Base-by-base conservation (phyloP, 208 protist species). In the Trypanosoma conorhini region DNA sequence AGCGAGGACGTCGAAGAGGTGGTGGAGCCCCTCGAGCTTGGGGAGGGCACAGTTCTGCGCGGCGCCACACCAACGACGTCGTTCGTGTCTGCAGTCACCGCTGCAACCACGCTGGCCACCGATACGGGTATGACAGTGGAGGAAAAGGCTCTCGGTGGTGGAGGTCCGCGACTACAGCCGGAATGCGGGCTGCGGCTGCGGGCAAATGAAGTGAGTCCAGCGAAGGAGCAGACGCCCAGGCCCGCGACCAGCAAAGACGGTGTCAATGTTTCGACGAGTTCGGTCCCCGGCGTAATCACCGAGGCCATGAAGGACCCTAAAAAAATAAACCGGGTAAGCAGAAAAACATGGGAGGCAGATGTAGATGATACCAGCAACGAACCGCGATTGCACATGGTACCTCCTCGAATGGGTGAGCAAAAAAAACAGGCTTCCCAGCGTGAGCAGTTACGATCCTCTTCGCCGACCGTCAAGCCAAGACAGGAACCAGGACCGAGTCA, bases 331-430 rank as follows among this genome's bases (percentile, higher is more conserved):
- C 26, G 22, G 30, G 15, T 19, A 30, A 42, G 50, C 46, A 55
- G 30, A 55, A 26, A 15, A 38, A 22, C 21, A 40, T 22, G 7
- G 17, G n/a, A 40, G 33, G 13, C 21, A 3, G 46, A 22, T 33
- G n/a, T 12, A 40, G 61, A 56, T 66, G 61, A 66, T 55, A 5
- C 19, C 48, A 52, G 35, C 33, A 66, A 40, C 33, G 61, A 66
- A 40, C 61, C 61, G 35, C 42, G 61, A 12, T 51, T 66, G 35
- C 44, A 51, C n/a, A 38, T 66, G 44, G 10, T 21, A 15, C 12
- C 61, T 8, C n/a, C n/a, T 35, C 61, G 46, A 62, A 24, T 0
- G 0, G 3, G 35, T 7, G 24, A 44, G 22, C 21, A 19, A 24
- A 24, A 17, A 44, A 31, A 31, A 62, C 44, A 44, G 31, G n/a